Evolutionary conservation across 257 asterid species (phyloP).

Genomic region (Solanum clarkiae): DNA sequence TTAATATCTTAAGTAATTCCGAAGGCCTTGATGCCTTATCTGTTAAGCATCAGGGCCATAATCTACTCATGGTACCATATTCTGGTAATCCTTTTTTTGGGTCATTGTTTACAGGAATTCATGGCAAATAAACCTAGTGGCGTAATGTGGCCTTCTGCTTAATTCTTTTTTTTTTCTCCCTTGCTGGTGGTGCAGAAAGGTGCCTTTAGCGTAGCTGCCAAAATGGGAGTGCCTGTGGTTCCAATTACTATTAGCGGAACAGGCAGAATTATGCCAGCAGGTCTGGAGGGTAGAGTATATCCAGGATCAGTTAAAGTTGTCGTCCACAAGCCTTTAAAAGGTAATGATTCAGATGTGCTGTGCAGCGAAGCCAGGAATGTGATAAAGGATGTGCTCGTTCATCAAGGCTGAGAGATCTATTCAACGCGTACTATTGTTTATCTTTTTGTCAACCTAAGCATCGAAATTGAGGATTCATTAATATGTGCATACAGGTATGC

Average conservation of each 20-base stretch:
- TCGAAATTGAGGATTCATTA: constrained; percentile 1
- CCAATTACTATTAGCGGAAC: constrained; percentile 85
- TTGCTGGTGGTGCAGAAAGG: constrained; percentile 58
- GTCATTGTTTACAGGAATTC: background rate
- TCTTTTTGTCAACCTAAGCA: background rate
- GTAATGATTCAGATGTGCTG: constrained; percentile 42
- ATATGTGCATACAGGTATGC: constrained; percentile 6
- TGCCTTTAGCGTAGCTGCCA: constrained; percentile 80
- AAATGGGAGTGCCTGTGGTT: constrained; percentile 75
- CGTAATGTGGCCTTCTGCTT: background rate
- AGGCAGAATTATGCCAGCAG: constrained; percentile 86
- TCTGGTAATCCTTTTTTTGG: background rate
- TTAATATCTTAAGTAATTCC: no score
- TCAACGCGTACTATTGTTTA: background rate
- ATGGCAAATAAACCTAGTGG: background rate
- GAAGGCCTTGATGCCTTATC: background rate
- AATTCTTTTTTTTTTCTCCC: background rate
- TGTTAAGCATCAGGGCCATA: background rate
- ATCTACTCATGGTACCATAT: background rate
- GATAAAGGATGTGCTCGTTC: constrained; percentile 48
- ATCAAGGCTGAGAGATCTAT: constrained; percentile 22
- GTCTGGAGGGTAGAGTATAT: constrained; percentile 59
- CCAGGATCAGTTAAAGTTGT: constrained; percentile 67
- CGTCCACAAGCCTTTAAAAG: constrained; percentile 53
- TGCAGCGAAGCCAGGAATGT: constrained; percentile 56